These are phyloP conservation scores for Austropuccinia psidii DNA, from an alignment of 1,284 basidiomycete genomes.

Conservation along the genomic window DNA sequence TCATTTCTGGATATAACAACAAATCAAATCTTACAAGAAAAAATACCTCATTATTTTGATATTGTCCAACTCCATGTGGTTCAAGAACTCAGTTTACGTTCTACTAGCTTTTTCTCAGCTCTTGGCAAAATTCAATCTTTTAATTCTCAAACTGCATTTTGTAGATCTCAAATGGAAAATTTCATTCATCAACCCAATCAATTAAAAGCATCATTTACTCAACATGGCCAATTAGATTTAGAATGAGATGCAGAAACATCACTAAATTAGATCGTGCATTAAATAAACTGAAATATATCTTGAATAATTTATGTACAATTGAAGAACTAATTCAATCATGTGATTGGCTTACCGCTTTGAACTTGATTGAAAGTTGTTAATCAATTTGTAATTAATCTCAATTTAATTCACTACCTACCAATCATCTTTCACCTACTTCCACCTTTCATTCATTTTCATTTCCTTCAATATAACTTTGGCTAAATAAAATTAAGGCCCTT, in stretches of 20 bases:
- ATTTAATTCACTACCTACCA: too few species aligned
- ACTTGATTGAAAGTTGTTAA: constrained; percentile 65
- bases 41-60: constrained; percentile 83
- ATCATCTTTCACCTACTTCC: too few species aligned
- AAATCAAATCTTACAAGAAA: constrained; percentile 71
- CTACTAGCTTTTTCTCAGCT: constrained; percentile 90
- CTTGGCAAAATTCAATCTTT: constrained; percentile 87
- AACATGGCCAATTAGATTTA: constrained; percentile 61
- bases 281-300: constrained; percentile 56
- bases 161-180: constrained; percentile 64
- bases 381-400: constrained; percentile 53
- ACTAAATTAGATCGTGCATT: constrained; percentile 56
- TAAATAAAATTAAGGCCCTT: constrained; percentile 4
- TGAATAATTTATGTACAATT: constrained; percentile 63
- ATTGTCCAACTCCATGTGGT: constrained; percentile 92
- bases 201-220: constrained; percentile 68
- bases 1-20: constrained; percentile 46
- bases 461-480: too few species aligned
- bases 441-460: too few species aligned
- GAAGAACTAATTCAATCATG: constrained; percentile 65
- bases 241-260: constrained; percentile 60
- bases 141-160: constrained; percentile 74
- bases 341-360: constrained; percentile 74
- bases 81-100: constrained; percentile 79
- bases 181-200: constrained; percentile 65